Base-by-base conservation (phyloP, 2,329 filamentous ascomycete species). In the Nigrograna mackinnonii region DNA sequence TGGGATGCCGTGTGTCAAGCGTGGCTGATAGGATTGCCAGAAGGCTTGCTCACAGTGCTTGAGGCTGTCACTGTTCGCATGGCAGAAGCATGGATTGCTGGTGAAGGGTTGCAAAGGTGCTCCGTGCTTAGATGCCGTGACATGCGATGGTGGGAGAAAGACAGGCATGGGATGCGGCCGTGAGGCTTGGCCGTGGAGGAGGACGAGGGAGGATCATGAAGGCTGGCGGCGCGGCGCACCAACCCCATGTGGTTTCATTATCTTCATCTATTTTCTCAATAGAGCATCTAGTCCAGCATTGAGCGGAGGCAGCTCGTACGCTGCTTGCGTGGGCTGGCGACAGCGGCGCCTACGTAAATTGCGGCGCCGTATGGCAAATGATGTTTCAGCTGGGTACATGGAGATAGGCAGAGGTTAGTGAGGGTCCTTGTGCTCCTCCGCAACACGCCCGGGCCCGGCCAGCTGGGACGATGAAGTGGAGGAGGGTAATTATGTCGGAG, bases 41-140 rank as follows among this genome's bases (percentile, higher is more conserved):
- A 12, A 12, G 11, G 31, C 18, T 35, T 26, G 32, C 26, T 46
- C 16, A 36, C 41, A 35, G 41, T 41, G 46, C 35, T 52, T 51
- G 58, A 60, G 57, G 58, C 57, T 57, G 50, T 49, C 54, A 58
- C 49, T 44, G 63, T 65, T 65, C 62, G 64, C 61, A 67, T 64
- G 57, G 54, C 42, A 47, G 50, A 43, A 54, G 19, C 34, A 57
- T 54, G 50, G 55, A 43, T 47, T 37, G n/a, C n/a, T n/a, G n/a
- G n/a, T n/a, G n/a, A n/a, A n/a, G n/a, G n/a, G n/a, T n/a, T n/a
- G n/a, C n/a, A n/a, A n/a, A n/a, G n/a, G n/a, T 37, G 53, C 49
- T 35, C 54, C 44, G 52, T 55, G 47, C 44, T 49, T 37, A 45
- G 43, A 49, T 48, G n/a, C n/a, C n/a, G n/a, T n/a, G n/a, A n/a